Evolutionary conservation across 2,329 filamentous ascomycete species (phyloP).

Genomic region (Ophiocordyceps camponoti-floridani): DNA sequence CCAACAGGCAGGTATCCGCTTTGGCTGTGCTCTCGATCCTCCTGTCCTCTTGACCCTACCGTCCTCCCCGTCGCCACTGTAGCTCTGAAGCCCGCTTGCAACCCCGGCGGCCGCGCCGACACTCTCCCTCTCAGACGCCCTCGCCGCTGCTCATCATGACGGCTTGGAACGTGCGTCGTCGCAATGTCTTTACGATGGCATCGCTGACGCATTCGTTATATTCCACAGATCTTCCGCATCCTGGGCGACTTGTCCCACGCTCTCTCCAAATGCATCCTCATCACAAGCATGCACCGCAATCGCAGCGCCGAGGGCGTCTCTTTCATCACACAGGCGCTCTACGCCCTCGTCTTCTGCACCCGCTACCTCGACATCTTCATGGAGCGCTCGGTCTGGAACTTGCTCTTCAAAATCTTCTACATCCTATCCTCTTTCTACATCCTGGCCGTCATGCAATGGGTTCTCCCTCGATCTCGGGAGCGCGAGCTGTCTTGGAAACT

Average conservation of each 20-base stretch:
- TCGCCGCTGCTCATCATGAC: slow-evolving; percentile 14
- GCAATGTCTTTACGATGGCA: neutral
- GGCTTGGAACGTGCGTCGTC: slow-evolving; percentile 20
- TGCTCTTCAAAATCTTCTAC: slow-evolving; percentile 79
- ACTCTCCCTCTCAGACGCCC: neutral
- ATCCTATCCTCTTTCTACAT: slow-evolving; percentile 72
- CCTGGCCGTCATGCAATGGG: slow-evolving; percentile 69
- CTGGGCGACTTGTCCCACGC: slow-evolving; percentile 73
- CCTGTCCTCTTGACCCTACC: no score
- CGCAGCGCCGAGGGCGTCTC: slow-evolving; percentile 80
- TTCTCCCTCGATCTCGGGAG: slow-evolving; percentile 77
- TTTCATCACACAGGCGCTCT: slow-evolving; percentile 78
- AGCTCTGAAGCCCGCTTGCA: neutral
- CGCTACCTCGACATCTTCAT: slow-evolving; percentile 72
- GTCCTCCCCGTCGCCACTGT: neutral
- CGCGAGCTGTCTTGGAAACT: slow-evolving; percentile 88
- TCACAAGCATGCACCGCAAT: slow-evolving; percentile 80
- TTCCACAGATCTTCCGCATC: slow-evolving; percentile 48
- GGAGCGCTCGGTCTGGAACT: slow-evolving; percentile 45
- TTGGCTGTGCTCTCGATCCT: neutral
- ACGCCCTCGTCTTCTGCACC: slow-evolving; percentile 68
- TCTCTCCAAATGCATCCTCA: slow-evolving; percentile 74
- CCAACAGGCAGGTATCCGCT: neutral
- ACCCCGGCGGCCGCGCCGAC: neutral
- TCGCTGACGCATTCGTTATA: neutral